phyloP scores from a whole-genome alignment of 192 early-diverging fungal species.

The Backusella morwellensis region DNA sequence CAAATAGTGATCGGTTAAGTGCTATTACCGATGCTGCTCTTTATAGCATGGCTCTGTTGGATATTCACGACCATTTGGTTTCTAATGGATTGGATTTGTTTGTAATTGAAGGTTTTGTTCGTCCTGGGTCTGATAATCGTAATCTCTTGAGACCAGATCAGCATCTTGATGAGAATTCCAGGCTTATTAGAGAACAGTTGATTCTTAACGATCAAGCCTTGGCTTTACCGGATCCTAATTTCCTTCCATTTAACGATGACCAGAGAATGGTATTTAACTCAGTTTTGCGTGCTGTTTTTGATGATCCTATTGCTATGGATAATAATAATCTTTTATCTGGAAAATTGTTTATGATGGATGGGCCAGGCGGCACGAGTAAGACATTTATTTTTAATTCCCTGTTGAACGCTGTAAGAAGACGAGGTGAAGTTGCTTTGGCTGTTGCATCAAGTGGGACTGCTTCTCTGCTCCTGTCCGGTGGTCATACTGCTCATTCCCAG shows the following conservation, averaged over 20 bases:
- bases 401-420: not conserved
- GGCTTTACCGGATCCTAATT: not conserved
- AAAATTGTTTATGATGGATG: constrained; percentile 20
- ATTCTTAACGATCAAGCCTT: not conserved
- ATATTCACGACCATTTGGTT: not conserved
- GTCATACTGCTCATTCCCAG: too few species aligned
- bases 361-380: constrained; percentile 25
- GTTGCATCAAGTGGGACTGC: too few species aligned
- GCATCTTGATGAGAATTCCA: not conserved
- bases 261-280: not conserved
- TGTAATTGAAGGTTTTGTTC: not conserved
- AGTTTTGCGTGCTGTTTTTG: not conserved
- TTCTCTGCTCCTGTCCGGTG: too few species aligned
- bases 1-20: too few species aligned
- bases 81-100: not conserved
- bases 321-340: too few species aligned
- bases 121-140: not conserved
- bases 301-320: too few species aligned
- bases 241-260: not conserved
- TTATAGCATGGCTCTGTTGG: not conserved
- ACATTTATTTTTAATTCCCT: constrained; percentile 25
- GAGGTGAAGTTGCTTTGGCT: constrained; percentile 21
- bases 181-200: not conserved
- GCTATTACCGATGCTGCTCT: too few species aligned
- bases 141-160: not conserved